phyloP scores from a whole-genome alignment of 2,329 filamentous ascomycete genomes.

The Talaromyces verruculosus region DNA sequence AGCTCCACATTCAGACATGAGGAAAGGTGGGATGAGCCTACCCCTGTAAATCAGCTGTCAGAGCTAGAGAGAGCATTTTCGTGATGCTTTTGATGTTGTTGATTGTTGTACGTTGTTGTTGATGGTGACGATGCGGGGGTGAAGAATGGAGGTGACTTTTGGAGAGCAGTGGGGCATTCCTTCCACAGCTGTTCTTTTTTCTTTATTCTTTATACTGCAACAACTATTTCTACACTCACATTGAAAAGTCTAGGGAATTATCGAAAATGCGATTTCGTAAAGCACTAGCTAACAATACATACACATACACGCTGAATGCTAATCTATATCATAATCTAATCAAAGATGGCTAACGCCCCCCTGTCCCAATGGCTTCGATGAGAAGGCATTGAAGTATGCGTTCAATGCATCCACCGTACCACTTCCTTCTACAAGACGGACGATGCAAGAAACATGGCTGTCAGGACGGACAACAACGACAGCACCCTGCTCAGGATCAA shows the following conservation, averaged over 20 bases:
- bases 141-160: slow-evolving; percentile 14
- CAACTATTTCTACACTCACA: background rate
- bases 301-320: slow-evolving; percentile 3
- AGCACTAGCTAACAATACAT: background rate
- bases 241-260: background rate
- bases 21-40: slow-evolving; percentile 24
- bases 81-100: background rate
- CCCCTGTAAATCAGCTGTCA: slow-evolving; percentile 42
- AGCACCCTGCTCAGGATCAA: slow-evolving; percentile 70
- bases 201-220: background rate
- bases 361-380: slow-evolving; percentile 54
- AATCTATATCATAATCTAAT: slow-evolving; percentile 3
- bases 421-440: slow-evolving; percentile 69
- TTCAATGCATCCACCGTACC: slow-evolving; percentile 81
- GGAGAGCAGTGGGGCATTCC: slow-evolving; percentile 8
- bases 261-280: background rate
- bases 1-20: background rate
- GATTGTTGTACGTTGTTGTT: background rate
- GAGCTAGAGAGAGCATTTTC: slow-evolving; percentile 40
- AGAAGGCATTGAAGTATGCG: slow-evolving; percentile 74
- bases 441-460: slow-evolving; percentile 78
- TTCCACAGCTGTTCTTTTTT: background rate
- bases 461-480: slow-evolving; percentile 84
- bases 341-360: slow-evolving; percentile 38
- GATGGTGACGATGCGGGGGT: background rate